Evolutionary conservation across 2,329 filamentous ascomycete genomes (phyloP).

Genomic region (Ascochyta pisi): DNA sequence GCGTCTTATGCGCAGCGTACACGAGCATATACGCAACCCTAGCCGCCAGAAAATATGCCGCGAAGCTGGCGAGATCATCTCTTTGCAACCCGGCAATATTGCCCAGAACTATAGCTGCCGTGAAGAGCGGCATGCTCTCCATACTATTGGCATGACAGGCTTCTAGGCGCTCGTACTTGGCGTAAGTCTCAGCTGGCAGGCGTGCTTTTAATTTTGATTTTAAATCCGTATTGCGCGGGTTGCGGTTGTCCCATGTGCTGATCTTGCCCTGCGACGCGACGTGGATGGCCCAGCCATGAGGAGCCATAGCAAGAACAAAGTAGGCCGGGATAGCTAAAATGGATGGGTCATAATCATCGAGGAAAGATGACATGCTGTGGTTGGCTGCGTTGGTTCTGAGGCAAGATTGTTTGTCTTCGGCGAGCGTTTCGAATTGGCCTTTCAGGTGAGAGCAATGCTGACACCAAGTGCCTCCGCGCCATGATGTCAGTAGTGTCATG

Average conservation of each 20-base stretch:
- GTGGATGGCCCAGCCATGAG: slow-evolving; percentile 49
- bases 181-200: slow-evolving; percentile 48
- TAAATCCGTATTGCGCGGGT: slow-evolving; percentile 49
- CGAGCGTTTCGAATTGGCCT: neutral
- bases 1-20: slow-evolving; percentile 43
- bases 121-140: slow-evolving; percentile 56
- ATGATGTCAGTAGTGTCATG: slow-evolving; percentile 20
- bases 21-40: slow-evolving; percentile 48
- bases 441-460: neutral
- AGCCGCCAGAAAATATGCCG: slow-evolving; percentile 45
- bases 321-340: slow-evolving; percentile 55
- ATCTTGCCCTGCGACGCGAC: slow-evolving; percentile 48
- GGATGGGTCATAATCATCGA: slow-evolving; percentile 47
- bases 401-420: neutral
- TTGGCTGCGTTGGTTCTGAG: neutral
- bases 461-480: slow-evolving; percentile 15
- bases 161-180: slow-evolving; percentile 54
- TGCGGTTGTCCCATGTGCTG: slow-evolving; percentile 53
- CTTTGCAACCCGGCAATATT: slow-evolving; percentile 50
- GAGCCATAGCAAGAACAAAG: slow-evolving; percentile 51
- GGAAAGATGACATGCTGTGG: slow-evolving; percentile 7
- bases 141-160: slow-evolving; percentile 56
- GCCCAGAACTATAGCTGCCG: slow-evolving; percentile 53
- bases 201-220: slow-evolving; percentile 47
- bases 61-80: slow-evolving; percentile 47